Conservation (phyloP, 495 filamentous ascomycete species). For the Penicillium desertorum region DNA sequence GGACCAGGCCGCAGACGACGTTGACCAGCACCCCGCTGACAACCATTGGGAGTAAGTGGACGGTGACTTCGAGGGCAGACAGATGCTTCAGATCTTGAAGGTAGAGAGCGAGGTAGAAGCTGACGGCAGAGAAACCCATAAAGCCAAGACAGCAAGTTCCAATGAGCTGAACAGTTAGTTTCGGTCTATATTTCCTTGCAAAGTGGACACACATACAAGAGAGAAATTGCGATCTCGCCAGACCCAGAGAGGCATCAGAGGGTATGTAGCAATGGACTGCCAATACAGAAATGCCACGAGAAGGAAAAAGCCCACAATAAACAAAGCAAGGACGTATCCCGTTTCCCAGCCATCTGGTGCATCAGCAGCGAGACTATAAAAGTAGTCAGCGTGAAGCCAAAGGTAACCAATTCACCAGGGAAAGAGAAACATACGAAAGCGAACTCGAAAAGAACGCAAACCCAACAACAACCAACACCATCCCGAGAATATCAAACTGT, state of each 20-base stretch:
- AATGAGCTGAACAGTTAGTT: conserved; percentile 28
- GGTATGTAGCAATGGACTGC: conserved; percentile 47
- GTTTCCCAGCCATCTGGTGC: conserved; percentile 64
- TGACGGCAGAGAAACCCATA: conserved; percentile 36
- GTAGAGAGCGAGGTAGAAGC: conserved; percentile 42
- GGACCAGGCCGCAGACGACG: conserved; percentile 52
- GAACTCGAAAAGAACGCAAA: conserved; percentile 64
- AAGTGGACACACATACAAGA: conserved; percentile 22
- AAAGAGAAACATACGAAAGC: conserved; percentile 49
- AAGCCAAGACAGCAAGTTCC: conserved; percentile 37
- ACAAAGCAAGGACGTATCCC: conserved; percentile 62
- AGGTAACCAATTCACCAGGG: not conserved
- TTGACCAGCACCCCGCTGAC: conserved; percentile 55
- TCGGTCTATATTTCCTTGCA: not conserved
- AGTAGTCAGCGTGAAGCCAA: conserved; percentile 10
- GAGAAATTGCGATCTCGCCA: conserved; percentile 44
- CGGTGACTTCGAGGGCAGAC: conserved; percentile 45
- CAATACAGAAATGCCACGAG: conserved; percentile 61
- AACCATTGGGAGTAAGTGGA: conserved; percentile 57
- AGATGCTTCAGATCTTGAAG: conserved; percentile 45
- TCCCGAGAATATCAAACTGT: conserved; percentile 65
- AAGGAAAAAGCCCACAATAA: conserved; percentile 60
- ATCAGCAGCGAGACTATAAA: conserved; percentile 44
- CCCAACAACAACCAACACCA: conserved; percentile 60
- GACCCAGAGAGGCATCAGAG: conserved; percentile 41